Base-by-base conservation (phyloP, 129 eudicot genomes). In the Saussurea involucrata region DNA sequence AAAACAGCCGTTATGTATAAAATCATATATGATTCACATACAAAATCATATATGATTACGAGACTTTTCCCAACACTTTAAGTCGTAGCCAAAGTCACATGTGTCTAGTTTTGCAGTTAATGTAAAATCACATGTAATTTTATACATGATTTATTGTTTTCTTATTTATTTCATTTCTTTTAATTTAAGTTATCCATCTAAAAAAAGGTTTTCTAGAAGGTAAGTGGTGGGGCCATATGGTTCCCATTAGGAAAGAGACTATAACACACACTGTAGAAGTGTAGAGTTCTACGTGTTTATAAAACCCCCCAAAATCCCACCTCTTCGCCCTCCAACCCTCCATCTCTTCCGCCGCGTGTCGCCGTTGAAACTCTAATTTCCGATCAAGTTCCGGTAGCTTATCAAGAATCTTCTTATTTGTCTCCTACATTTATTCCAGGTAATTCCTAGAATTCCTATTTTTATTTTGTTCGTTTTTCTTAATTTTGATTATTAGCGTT, bases 221-320 rank as follows among this genome's bases (percentile, higher is more conserved):
- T 53, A 53, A 53, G 5, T 4, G 22, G 22, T n/a, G 61, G 61
- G 61, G 1, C 61, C 58, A 46, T 18, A 46, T 44, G 55, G 55
- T n/a, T 15, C 7, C 60, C 60, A 49, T 40, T 53, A 53, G 21
- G 8, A 53, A 53, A 10, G 49, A 2, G 49, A 9, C 49, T 40
- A 10, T 31, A 31, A 2, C 34, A n/a, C 0, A 27, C 36, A 24
- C 24, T 22, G 24, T 9, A 46, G 0, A 69, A 1, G 1, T 2
- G n/a, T 36, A 69, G 40, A 36, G 20, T 9, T 55, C 4, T 40
- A 29, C 76, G 44, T 61, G 31, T 71, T n/a, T 71, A 79, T 71
- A 79, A 78, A 49, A 71, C 15, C 83, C 83, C 81, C 72, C 77
- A 63, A 79, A 79, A 27, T 28, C 77, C 72, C 77, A 71, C 66